Evolutionary conservation across 2,329 filamentous ascomycete genomes (phyloP).

Genomic region (Sporothrix humicola): DNA sequence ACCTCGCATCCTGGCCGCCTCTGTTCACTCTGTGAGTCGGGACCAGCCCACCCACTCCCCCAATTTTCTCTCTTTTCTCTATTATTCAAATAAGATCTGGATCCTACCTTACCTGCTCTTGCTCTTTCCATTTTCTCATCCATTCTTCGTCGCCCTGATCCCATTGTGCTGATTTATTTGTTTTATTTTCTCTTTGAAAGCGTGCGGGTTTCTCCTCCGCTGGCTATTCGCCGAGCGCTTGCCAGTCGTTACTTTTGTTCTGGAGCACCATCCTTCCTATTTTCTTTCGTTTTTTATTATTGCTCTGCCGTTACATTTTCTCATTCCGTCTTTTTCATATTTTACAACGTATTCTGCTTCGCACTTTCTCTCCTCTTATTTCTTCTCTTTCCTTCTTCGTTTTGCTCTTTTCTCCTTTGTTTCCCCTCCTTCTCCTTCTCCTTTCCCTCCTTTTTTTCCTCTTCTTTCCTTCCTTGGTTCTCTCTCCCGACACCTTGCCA

Average conservation of each 20-base stretch:
- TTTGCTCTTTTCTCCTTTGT: background rate
- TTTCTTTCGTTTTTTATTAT: background rate
- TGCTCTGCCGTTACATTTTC: too few relatives aligned
- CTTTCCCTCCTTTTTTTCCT: slow-evolving; percentile 17
- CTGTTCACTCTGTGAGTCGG: slow-evolving; percentile 16
- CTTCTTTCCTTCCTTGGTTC: slow-evolving; percentile 19
- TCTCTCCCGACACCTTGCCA: too few relatives aligned
- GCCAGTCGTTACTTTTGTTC: slow-evolving; percentile 8
- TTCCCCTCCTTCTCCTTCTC: background rate
- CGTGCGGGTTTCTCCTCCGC: background rate
- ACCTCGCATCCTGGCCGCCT: slow-evolving; percentile 16
- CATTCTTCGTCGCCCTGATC: background rate
- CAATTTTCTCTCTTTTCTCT: slow-evolving; percentile 24
- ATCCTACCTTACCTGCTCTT: slow-evolving; percentile 28
- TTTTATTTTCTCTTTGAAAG: background rate
- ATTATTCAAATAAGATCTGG: slow-evolving; percentile 28
- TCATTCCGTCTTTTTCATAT: too few relatives aligned
- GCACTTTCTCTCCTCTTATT: background rate
- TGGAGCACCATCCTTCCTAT: background rate
- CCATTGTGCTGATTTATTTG: background rate
- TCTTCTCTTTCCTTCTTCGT: background rate
- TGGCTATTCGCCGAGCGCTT: slow-evolving; percentile 5
- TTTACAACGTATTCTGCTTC: background rate
- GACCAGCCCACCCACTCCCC: slow-evolving; percentile 24
- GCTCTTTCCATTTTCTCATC: slow-evolving; percentile 13